phyloP scores from a whole-genome alignment of 1,284 basidiomycete species.

The Thecaphora frezii region DNA sequence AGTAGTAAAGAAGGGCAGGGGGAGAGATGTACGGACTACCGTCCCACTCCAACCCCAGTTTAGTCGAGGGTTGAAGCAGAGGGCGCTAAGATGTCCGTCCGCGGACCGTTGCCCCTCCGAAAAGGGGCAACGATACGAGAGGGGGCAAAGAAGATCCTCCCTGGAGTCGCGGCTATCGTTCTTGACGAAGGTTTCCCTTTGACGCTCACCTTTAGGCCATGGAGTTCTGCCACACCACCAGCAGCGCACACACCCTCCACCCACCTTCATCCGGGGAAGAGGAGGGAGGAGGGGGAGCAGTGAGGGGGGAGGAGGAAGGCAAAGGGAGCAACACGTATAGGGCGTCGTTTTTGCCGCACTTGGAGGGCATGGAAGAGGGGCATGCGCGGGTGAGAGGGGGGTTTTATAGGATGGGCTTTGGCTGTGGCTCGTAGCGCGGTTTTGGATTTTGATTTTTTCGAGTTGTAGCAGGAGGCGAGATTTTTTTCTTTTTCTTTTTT shows the following conservation, averaged over 20 bases:
- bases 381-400: neutral
- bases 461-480: no score
- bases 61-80: neutral
- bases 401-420: neutral
- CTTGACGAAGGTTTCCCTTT: neutral
- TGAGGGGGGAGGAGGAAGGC: no score
- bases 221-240: neutral
- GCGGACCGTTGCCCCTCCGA: neutral
- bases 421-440: slow-evolving; percentile 36
- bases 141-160: slow-evolving; percentile 1
- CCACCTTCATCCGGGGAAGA: neutral
- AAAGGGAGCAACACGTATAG: slow-evolving; percentile 5
- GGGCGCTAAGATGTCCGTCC: slow-evolving; percentile 5
- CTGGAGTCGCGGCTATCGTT: slow-evolving; percentile 3
- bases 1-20: no score
- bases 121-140: neutral
- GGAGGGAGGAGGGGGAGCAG: neutral
- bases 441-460: slow-evolving; percentile 59
- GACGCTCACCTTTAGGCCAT: slow-evolving; percentile 4
- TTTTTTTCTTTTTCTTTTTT: slow-evolving; percentile 11
- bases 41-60: neutral
- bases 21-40: slow-evolving; percentile 1
- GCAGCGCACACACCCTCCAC: neutral
- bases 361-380: neutral
- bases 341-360: slow-evolving; percentile 5